A percentile compares a stretch with the other conserved stretches of the same genome.
phyloP scores from a whole-genome alignment of 1,284 basidiomycete species.

The Uromyces viciae-fabae region DNA sequence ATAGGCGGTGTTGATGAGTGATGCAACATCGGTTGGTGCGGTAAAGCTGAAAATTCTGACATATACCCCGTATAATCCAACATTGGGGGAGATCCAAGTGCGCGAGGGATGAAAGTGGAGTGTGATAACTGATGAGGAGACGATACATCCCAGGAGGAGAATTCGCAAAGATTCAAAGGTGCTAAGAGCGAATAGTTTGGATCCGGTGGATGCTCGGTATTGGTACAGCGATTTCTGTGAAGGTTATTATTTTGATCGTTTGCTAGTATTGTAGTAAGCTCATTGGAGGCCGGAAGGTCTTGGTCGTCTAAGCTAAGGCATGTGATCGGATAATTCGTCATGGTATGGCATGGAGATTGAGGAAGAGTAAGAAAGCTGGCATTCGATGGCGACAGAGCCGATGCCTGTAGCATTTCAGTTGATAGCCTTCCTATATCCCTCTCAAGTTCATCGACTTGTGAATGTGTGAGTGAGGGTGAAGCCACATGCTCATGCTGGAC shows the following conservation, averaged over 20 bases:
- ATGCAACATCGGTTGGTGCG: not conserved
- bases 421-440: not conserved
- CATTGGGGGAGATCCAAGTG: not conserved
- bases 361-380: not conserved
- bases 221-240: not conserved
- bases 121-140: not conserved
- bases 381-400: not conserved
- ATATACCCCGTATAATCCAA: not conserved
- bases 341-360: not conserved
- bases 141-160: not conserved
- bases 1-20: not conserved
- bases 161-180: not conserved
- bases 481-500: not conserved
- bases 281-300: not conserved
- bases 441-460: not conserved
- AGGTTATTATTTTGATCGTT: not conserved
- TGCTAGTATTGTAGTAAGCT: not conserved
- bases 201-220: not conserved
- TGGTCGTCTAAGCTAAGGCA: not conserved
- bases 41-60: not conserved
- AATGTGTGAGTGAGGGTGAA: not conserved
- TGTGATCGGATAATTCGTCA: not conserved
- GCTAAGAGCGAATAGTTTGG: not conserved
- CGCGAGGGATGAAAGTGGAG: not conserved
- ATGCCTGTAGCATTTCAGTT: not conserved